Percentiles rank a stretch among this genome's conserved stretches.
Conservation (phyloP, 495 filamentous ascomycete genomes). For the Penicillium cosmopolitanum region DNA sequence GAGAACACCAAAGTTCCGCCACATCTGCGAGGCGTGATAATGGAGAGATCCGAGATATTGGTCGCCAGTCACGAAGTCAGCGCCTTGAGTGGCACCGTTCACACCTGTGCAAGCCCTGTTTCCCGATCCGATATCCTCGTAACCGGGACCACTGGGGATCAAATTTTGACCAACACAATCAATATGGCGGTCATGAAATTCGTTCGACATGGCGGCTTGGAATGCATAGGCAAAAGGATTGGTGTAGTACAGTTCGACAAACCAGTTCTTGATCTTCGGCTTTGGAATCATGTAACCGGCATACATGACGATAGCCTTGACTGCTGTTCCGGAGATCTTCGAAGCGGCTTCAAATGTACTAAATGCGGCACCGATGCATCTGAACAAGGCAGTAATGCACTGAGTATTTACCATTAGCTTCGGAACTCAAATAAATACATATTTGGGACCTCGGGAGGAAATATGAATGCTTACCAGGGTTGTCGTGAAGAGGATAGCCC, state of each 20-base stretch:
- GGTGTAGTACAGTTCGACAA: conserved; percentile 70
- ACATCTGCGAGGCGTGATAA: conserved; percentile 48
- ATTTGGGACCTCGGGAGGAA: not conserved
- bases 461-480: conserved; percentile 25
- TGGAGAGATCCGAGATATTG: conserved; percentile 51
- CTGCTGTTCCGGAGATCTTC: conserved; percentile 52
- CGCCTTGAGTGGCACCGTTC: conserved; percentile 47
- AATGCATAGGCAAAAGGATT: conserved; percentile 76
- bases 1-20: conserved; percentile 50
- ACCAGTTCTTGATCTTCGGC: conserved; percentile 71
- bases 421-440: no score
- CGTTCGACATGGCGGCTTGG: conserved; percentile 66
- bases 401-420: conserved; percentile 9
- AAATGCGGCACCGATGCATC: conserved; percentile 51
- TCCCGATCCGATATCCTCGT: conserved; percentile 26
- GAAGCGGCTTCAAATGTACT: conserved; percentile 54
- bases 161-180: conserved; percentile 52
- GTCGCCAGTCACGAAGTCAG: conserved; percentile 46
- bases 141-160: conserved; percentile 38
- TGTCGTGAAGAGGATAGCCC: conserved; percentile 45
- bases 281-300: conserved; percentile 63
- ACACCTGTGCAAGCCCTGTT: conserved; percentile 57
- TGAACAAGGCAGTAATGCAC: conserved; percentile 54
- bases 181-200: conserved; percentile 60
- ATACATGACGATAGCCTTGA: conserved; percentile 57